A percentile compares a stretch with the other conserved stretches of the same genome.
phyloP scores from a whole-genome alignment of 768 basidiomycete genomes.

The Tremella mesenterica region DNA sequence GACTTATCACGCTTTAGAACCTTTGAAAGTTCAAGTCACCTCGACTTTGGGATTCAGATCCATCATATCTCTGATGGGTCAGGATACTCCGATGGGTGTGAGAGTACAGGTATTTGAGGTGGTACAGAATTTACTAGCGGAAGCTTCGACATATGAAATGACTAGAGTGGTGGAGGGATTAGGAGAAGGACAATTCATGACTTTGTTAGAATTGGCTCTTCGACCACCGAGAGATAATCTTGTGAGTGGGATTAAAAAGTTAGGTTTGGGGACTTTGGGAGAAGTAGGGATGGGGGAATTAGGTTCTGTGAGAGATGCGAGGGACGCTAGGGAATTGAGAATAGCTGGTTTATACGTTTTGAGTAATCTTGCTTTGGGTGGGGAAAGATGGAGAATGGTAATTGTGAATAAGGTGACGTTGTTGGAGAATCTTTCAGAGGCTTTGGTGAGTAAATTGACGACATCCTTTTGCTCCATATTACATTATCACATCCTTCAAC shows the following conservation, averaged over 20 bases:
- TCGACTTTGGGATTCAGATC: constrained; percentile 58
- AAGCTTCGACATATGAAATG: constrained; percentile 22
- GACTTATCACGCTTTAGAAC: constrained; percentile 56
- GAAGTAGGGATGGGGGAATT: too few relatives aligned
- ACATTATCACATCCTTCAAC: not conserved
- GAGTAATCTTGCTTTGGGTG: constrained; percentile 30
- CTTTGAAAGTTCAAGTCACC: constrained; percentile 62
- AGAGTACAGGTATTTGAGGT: constrained; percentile 29
- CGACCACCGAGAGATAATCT: not conserved
- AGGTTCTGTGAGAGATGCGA: not conserved
- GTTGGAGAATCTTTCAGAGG: constrained; percentile 24
- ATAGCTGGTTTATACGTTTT: constrained; percentile 21
- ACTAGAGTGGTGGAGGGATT: constrained; percentile 14
- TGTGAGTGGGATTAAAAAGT: too few relatives aligned
- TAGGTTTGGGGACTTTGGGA: too few relatives aligned
- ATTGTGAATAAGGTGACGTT: constrained; percentile 21
- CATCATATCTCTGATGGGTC: constrained; percentile 44
- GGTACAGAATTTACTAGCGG: constrained; percentile 30
- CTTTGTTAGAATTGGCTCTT: constrained; percentile 14
- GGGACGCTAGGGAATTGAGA: not conserved
- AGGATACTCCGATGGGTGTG: constrained; percentile 5
- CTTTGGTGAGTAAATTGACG: constrained; percentile 32
- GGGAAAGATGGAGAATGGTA: constrained; percentile 17
- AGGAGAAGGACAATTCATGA: constrained; percentile 21
- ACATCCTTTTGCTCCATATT: too few relatives aligned